A percentile compares a stretch with the other conserved stretches of the same genome.
Evolutionary conservation across 352 stramenopile genomes (phyloP).

Genomic region (Lagenidium giganteum): DNA sequence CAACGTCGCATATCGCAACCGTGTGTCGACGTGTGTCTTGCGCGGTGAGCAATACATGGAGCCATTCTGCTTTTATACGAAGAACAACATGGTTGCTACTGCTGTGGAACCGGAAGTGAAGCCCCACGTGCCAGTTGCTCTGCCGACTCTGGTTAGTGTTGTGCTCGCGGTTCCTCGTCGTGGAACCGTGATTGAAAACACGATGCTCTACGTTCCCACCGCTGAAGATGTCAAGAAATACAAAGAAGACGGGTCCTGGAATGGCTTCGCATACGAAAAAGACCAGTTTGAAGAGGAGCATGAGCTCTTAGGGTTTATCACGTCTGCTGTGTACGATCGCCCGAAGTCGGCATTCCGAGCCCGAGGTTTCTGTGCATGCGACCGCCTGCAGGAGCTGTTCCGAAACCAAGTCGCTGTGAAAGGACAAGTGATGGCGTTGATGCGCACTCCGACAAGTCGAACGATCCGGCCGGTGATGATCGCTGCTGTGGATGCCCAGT

Average conservation of each 20-base stretch:
- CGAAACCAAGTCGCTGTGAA: conserved; percentile 10
- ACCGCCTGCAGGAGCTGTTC: conserved; percentile 56
- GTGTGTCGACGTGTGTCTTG: conserved; percentile 42
- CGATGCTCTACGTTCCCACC: conserved; percentile 19
- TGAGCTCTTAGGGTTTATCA: conserved; percentile 54
- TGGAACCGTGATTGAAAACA: conserved; percentile 22
- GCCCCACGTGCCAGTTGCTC: conserved; percentile 36
- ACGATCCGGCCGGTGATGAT: conserved; percentile 43
- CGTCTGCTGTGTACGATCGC: conserved; percentile 73
- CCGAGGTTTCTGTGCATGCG: conserved; percentile 58
- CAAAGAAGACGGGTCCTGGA: too few species aligned
- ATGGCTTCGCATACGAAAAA: too few species aligned
- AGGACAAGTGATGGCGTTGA: conserved; percentile 36
- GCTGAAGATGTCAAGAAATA: conserved; percentile 1
- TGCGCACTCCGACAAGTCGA: conserved; percentile 33
- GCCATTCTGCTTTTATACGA: conserved; percentile 72
- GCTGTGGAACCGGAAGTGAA: neutral
- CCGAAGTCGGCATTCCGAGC: conserved; percentile 63
- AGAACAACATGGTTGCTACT: too few species aligned
- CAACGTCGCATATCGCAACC: too few species aligned
- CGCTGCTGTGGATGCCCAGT: conserved; percentile 3
- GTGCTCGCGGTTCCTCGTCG: conserved; percentile 44
- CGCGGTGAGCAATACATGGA: conserved; percentile 60
- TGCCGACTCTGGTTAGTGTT: conserved; percentile 71
- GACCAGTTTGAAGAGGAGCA: conserved; percentile 24